Evolutionary conservation across 2,329 filamentous ascomycete species (phyloP), one percentile per base, ranked within the genome.

Genomic region (Venturia effusa): DNA sequence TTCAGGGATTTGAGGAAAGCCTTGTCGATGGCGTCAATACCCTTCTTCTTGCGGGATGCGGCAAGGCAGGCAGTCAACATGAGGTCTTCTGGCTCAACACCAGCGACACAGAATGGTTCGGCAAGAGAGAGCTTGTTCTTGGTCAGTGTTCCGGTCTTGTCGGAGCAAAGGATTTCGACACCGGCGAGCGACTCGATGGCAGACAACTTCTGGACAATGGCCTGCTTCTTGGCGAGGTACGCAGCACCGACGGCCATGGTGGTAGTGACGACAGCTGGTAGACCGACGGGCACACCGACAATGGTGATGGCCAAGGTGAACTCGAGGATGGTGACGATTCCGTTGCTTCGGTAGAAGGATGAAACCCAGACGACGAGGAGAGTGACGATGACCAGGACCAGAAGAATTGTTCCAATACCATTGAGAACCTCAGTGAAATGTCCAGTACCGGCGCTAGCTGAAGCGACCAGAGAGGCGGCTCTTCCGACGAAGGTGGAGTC

Each of bases 201-300:
- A 40, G 88, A 91, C 62, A 96, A 86, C 81, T 93, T 95, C 81
- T 95, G 91, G 68, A 96, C 91, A 69, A 96, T 95, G 63, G 91
- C 92, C 80, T 92, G 86, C 83, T 93, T 92, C 83, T 92, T 92
- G 72, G 91, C 91, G 66, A 96, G 85, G 77, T 94, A 94, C 67
- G 90, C 89, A 68, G 91, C 91, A 80, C 91, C 91, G 75, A 96
- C 91, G 74, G 91, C 91, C 90, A 96, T 94, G 74, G 91, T 96
- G 70, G 91, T 96, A 71, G 92, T 96, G 66, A 95, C 90, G 79
- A 96, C 63, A 70, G 90, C 91, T 66, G 91, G 91, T 68, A 96
- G 89, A 87, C 91, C 91, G 77, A 96, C 91, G 63, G 91, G 91
- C 32, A 96, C 91, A 83, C 91, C 91, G 67, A 95, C 89, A 68